Evolutionary conservation across 2,329 filamentous ascomycete genomes (phyloP).

Genomic region (Fusarium torulosum): DNA sequence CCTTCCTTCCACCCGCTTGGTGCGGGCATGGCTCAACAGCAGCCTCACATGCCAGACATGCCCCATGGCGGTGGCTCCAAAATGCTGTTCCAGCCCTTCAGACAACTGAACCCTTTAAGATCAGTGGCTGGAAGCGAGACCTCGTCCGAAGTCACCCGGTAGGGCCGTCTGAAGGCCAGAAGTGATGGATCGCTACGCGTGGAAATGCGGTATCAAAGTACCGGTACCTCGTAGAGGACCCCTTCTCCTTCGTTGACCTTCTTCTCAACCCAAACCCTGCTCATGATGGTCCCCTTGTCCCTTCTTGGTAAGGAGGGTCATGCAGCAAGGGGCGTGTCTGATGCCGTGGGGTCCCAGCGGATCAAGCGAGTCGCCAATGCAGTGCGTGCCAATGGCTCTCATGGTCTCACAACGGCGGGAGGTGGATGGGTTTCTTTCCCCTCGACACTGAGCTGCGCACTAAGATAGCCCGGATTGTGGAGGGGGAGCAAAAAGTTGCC

Average conservation of each 20-base stretch:
- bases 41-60: conserved; percentile 36
- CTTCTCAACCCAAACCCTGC: conserved; percentile 40
- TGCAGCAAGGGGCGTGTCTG: conserved; percentile 44
- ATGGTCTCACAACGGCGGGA: conserved; percentile 42
- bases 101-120: conserved; percentile 10
- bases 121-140: conserved; percentile 18
- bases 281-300: conserved; percentile 37
- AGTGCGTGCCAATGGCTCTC: conserved; percentile 47
- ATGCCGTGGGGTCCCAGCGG: conserved; percentile 46
- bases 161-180: conserved; percentile 12
- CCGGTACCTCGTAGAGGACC: conserved; percentile 42
- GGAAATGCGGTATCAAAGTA: conserved; percentile 31
- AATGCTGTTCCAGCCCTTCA: conserved; percentile 33
- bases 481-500: conserved; percentile 37
- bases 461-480: conserved; percentile 45
- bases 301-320: conserved; percentile 34
- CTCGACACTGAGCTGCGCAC: conserved; percentile 39
- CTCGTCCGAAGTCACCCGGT: conserved; percentile 47
- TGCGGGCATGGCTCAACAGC: conserved; percentile 47
- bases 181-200: conserved; percentile 9
- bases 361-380: conserved; percentile 48
- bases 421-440: conserved; percentile 40
- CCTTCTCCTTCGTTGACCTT: conserved; percentile 40
- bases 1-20: conserved; percentile 46
- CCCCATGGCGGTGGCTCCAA: conserved; percentile 22